These are phyloP conservation scores for Telfairia occidentalis DNA, from an alignment of 331 rosid species.

Conservation along the genomic window DNA sequence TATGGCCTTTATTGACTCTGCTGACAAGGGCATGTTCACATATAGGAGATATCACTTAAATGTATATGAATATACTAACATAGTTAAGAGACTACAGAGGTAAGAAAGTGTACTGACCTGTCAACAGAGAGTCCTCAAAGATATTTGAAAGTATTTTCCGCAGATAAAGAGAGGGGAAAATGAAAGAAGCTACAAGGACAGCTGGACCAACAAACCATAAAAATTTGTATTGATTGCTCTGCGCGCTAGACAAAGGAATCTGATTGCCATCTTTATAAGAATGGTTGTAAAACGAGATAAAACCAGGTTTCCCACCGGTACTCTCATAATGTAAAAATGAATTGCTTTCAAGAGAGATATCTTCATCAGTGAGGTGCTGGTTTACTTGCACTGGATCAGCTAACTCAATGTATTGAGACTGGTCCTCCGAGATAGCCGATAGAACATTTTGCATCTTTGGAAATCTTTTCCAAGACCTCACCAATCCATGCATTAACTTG, in stretches of 20 bases:
- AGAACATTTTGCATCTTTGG: conserved; percentile 29
- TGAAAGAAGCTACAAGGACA: conserved; percentile 83
- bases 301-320: conserved; percentile 70
- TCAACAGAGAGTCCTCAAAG: conserved; percentile 89
- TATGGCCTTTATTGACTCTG: neutral
- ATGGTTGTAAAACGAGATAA: conserved; percentile 61
- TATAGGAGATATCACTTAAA: neutral
- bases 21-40: neutral
- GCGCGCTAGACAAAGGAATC: conserved; percentile 24
- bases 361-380: conserved; percentile 19
- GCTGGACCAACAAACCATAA: conserved; percentile 84
- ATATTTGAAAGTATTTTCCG: conserved; percentile 62
- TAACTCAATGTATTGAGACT: conserved; percentile 31
- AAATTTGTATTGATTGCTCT: conserved; percentile 38
- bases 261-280: conserved; percentile 41
- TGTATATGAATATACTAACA: neutral
- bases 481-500: conserved; percentile 31
- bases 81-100: neutral
- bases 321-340: conserved; percentile 31
- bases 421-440: conserved; percentile 65
- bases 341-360: conserved; percentile 27
- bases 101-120: conserved; percentile 42
- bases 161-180: conserved; percentile 84
- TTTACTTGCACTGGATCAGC: conserved; percentile 36
- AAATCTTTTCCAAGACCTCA: conserved; percentile 28